These are phyloP conservation scores for Malassezia brasiliensis DNA, from an alignment of 1,284 basidiomycete species.

Conservation along the genomic window DNA sequence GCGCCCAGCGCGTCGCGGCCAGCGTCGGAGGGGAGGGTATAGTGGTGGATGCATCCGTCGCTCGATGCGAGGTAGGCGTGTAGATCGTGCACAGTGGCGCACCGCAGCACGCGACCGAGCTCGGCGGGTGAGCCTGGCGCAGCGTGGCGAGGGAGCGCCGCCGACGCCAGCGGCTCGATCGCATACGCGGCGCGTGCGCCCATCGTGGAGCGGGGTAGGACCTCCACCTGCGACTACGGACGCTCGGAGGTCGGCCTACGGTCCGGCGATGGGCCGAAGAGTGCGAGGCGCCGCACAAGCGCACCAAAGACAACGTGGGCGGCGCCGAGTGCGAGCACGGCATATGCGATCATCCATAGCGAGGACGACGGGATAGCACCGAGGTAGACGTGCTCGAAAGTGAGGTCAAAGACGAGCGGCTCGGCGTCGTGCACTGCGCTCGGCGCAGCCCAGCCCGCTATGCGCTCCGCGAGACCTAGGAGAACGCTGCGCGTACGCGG, in stretches of 20 bases:
- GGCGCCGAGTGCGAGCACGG: neutral
- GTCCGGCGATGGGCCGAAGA: neutral
- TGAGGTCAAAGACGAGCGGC: slow-evolving; percentile 3
- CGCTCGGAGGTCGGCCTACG: too few species aligned
- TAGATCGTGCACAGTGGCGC: neutral
- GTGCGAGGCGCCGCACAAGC: neutral
- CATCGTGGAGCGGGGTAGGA: neutral
- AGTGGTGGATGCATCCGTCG: slow-evolving; percentile 10
- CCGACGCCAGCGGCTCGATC: neutral
- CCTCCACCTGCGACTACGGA: slow-evolving; percentile 4
- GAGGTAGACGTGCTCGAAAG: slow-evolving; percentile 15
- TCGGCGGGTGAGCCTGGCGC: slow-evolving; percentile 1
- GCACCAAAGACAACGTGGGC: neutral
- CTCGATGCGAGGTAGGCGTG: slow-evolving; percentile 6
- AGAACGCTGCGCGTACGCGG: neutral
- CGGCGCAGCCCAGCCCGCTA: slow-evolving; percentile 2
- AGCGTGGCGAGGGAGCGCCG: neutral
- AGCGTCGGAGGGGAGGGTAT: neutral
- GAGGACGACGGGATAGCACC: slow-evolving; percentile 8
- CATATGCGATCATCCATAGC: neutral
- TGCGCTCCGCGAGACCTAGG: neutral
- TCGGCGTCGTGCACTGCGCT: neutral
- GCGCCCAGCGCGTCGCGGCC: too few species aligned
- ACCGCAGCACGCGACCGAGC: slow-evolving; percentile 4
- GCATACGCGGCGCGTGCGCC: slow-evolving; percentile 1